Evolutionary conservation across 352 stramenopile genomes (phyloP).

Genomic region (Phytophthora pisi): DNA sequence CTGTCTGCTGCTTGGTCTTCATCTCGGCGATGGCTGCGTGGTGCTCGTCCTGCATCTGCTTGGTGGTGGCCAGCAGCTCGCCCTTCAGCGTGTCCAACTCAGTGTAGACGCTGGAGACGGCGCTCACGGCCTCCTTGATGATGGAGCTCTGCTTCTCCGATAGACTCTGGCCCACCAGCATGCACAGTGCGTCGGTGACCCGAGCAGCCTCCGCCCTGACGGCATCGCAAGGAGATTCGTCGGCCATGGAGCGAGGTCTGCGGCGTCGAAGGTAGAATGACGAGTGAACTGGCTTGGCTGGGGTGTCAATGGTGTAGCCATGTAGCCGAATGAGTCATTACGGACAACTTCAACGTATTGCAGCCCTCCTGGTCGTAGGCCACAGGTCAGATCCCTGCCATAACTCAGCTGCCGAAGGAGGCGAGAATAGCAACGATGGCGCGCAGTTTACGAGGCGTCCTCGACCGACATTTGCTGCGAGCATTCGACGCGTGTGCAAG

Average conservation of each 20-base stretch:
- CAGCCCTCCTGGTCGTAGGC: too few species aligned
- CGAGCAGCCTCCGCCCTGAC: background rate
- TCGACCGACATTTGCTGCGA: too few species aligned
- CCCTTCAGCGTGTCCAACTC: background rate
- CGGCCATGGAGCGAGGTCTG: background rate
- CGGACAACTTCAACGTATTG: background rate
- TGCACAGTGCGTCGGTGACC: background rate
- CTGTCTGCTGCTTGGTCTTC: background rate
- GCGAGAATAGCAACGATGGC: too few species aligned
- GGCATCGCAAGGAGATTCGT: background rate
- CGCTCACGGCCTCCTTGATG: background rate
- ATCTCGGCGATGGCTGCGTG: background rate
- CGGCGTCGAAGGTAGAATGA: too few species aligned
- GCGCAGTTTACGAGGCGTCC: too few species aligned
- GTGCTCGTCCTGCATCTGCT: background rate
- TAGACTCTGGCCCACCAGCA: background rate
- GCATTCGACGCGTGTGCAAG: too few species aligned
- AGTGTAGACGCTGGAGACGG: background rate
- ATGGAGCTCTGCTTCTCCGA: background rate
- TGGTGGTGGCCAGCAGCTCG: background rate
- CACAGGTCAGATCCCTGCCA: too few species aligned
- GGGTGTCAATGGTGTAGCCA: background rate
- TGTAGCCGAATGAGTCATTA: background rate
- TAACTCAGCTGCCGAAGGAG: too few species aligned
- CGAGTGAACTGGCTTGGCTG: background rate